phyloP scores from a whole-genome alignment of 495 filamentous ascomycete species.

The Podospora pseudoanserina region DNA sequence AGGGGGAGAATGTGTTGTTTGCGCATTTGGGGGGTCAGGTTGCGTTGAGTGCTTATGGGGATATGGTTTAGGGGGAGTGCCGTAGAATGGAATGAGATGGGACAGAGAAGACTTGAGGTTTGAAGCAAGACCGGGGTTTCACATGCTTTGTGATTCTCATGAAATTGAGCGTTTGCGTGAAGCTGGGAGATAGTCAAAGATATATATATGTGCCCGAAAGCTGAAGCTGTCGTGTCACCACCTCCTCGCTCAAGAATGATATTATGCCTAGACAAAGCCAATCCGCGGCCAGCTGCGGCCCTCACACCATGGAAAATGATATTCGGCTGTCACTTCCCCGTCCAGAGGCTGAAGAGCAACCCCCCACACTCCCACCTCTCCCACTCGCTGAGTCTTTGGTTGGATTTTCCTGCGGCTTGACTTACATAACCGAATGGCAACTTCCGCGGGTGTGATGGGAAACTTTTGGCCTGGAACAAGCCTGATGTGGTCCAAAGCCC shows the following conservation, averaged over 20 bases:
- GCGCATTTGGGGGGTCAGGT: conserved; percentile 62
- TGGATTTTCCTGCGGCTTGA: neutral
- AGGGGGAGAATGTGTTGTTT: conserved; percentile 57
- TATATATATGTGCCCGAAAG: neutral
- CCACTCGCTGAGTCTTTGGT: neutral
- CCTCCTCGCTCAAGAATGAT: neutral
- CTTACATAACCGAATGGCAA: conserved; percentile 10
- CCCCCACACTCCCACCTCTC: neutral
- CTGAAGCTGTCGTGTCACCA: neutral
- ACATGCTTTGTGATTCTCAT: too few species aligned
- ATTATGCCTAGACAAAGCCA: neutral
- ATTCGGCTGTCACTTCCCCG: neutral
- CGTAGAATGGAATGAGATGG: neutral
- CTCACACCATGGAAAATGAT: neutral
- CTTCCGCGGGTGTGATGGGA: conserved; percentile 1
- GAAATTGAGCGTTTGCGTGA: too few species aligned
- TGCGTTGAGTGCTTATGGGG: conserved; percentile 56
- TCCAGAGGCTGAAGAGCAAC: neutral
- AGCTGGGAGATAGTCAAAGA: neutral
- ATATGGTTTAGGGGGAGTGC: conserved; percentile 11
- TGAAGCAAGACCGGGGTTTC: too few species aligned
- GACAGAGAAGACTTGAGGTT: neutral
- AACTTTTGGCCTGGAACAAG: neutral
- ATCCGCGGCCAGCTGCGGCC: too few species aligned
- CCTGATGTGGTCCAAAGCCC: neutral